phyloP scores from a whole-genome alignment of 2,329 filamentous ascomycete genomes.

The Proliferodiscus dingleyae region DNA sequence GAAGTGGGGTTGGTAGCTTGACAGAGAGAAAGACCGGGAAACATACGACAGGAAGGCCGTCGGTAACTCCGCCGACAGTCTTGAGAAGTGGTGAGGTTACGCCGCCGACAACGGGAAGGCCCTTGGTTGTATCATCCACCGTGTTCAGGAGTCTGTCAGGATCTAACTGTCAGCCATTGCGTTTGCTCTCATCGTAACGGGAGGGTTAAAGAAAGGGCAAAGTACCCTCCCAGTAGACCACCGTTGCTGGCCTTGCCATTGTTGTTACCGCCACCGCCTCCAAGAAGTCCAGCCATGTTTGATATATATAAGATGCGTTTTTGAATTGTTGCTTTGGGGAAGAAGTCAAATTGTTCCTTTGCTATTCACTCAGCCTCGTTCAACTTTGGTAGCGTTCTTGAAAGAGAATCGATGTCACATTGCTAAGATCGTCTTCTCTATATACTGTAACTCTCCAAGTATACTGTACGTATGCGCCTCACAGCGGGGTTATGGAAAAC shows the following conservation, averaged over 20 bases:
- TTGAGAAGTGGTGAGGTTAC: conserved; percentile 23
- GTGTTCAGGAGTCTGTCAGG: conserved; percentile 17
- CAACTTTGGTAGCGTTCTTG: neutral
- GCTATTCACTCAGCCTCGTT: neutral
- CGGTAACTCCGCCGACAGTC: conserved; percentile 26
- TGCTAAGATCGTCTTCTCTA: neutral
- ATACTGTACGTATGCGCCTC: neutral
- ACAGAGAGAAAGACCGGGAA: neutral
- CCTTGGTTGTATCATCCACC: conserved; percentile 25
- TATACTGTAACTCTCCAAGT: too few species aligned
- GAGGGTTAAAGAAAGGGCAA: neutral
- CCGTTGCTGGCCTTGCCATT: conserved; percentile 10
- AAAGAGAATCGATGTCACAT: neutral
- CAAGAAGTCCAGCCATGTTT: conserved; percentile 43
- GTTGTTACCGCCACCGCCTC: conserved; percentile 18
- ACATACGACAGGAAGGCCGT: conserved; percentile 21
- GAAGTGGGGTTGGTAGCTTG: too few species aligned
- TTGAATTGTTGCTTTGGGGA: neutral
- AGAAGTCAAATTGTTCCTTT: too few species aligned
- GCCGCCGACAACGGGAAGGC: conserved; percentile 20
- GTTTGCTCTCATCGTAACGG: too few species aligned
- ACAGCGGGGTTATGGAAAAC: neutral
- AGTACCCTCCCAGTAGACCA: conserved; percentile 17
- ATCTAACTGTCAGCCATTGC: neutral
- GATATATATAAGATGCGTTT: neutral